These are phyloP conservation scores for Cytospora schulzeri DNA, from an alignment of 2,329 filamentous ascomycete species.

Conservation along the genomic window DNA sequence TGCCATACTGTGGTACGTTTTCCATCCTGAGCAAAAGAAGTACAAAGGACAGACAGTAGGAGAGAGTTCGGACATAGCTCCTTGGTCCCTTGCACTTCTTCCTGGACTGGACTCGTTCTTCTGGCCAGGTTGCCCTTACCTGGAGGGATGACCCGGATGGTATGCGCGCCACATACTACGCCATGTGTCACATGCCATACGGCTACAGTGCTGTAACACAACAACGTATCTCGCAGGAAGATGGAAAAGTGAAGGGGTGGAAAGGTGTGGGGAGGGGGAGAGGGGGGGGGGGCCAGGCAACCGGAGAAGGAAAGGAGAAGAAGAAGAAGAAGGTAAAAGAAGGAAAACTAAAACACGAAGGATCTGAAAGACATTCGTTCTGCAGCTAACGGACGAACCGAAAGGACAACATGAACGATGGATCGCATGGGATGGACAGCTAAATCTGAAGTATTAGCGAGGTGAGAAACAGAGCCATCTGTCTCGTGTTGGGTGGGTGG, in stretches of 20 bases:
- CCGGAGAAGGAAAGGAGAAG: neutral
- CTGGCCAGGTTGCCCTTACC: neutral
- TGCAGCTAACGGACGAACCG: slow-evolving; percentile 1
- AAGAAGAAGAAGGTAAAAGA: neutral
- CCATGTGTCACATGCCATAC: slow-evolving; percentile 16
- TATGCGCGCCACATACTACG: slow-evolving; percentile 14
- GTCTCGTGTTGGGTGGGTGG: neutral
- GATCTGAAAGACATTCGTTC: neutral
- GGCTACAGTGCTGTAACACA: neutral
- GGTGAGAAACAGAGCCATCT: neutral
- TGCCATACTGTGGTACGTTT: neutral
- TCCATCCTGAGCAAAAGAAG: neutral
- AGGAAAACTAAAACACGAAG: neutral
- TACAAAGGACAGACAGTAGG: neutral
- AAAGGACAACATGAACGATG: neutral
- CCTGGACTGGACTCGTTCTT: neutral
- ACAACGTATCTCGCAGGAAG: neutral
- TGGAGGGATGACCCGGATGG: slow-evolving; percentile 4
- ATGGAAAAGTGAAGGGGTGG: neutral
- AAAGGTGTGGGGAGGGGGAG: neutral
- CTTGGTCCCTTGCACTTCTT: too few relatives aligned
- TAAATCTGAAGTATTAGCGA: neutral
- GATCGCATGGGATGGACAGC: neutral
- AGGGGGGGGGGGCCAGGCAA: too few relatives aligned
- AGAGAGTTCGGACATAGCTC: neutral